Evolutionary conservation across 1,284 basidiomycete species (phyloP).

Genomic region (Trichosporon sp.): DNA sequence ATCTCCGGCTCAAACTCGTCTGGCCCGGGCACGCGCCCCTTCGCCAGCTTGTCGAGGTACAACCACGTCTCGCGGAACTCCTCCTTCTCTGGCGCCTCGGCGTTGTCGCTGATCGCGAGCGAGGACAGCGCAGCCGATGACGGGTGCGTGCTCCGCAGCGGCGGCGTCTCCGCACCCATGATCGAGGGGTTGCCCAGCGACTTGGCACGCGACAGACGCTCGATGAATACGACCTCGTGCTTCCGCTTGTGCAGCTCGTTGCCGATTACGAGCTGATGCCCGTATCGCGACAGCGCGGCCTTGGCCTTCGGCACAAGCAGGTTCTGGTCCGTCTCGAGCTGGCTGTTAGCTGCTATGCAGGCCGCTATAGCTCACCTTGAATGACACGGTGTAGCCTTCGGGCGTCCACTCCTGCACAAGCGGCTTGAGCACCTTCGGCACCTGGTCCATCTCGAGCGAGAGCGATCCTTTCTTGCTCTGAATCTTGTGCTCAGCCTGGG

Average conservation of each 20-base stretch:
- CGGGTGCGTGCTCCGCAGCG: slow-evolving; percentile 6
- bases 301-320: slow-evolving; percentile 88
- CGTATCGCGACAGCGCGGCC: slow-evolving; percentile 82
- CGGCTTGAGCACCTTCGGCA: slow-evolving; percentile 89
- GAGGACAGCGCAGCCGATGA: background rate
- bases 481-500: slow-evolving; percentile 93
- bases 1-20: slow-evolving; percentile 58
- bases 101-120: background rate
- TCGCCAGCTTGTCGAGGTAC: slow-evolving; percentile 57
- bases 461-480: slow-evolving; percentile 91
- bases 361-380: slow-evolving; percentile 65
- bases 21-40: slow-evolving; percentile 15
- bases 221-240: slow-evolving; percentile 84
- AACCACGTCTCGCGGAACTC: slow-evolving; percentile 67
- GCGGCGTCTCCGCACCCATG: slow-evolving; percentile 14
- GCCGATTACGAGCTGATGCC: slow-evolving; percentile 94
- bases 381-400: slow-evolving; percentile 88
- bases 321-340: slow-evolving; percentile 87
- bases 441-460: slow-evolving; percentile 96
- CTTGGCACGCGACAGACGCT: slow-evolving; percentile 26
- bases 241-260: slow-evolving; percentile 89
- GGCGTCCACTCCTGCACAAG: slow-evolving; percentile 91
- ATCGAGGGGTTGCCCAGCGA: slow-evolving; percentile 8
- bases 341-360: background rate
- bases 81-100: slow-evolving; percentile 34